Evolutionary conservation across 2,329 filamentous ascomycete genomes (phyloP).

Genomic region (Cladophialophora yegresii): DNA sequence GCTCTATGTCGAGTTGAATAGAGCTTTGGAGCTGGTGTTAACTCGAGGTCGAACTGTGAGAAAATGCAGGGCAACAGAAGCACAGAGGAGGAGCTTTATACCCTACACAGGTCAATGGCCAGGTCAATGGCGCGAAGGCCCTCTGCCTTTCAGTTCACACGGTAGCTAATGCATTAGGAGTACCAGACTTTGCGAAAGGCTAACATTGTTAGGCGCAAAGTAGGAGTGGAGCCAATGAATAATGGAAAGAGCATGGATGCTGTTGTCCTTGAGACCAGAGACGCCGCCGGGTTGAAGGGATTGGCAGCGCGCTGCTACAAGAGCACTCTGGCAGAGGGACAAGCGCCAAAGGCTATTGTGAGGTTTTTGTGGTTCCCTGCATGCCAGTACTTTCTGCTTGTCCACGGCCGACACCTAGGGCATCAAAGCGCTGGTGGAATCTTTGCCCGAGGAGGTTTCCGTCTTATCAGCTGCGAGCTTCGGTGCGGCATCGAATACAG

Average conservation of each 20-base stretch:
- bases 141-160: background rate
- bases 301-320: background rate
- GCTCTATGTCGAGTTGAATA: slow-evolving; percentile 1
- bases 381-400: background rate
- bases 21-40: slow-evolving; percentile 1
- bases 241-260: background rate
- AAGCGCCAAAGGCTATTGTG: background rate
- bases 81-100: background rate
- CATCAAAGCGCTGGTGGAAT: background rate
- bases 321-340: background rate
- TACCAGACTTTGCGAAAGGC: background rate
- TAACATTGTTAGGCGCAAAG: background rate
- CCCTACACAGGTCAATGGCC: too few relatives aligned
- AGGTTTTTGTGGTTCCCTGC: background rate
- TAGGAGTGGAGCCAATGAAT: background rate
- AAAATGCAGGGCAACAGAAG: background rate
- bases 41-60: background rate
- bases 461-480: background rate
- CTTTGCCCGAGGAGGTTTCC: background rate
- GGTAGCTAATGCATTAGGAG: background rate
- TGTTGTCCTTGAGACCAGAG: background rate
- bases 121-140: background rate
- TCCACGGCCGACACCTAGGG: background rate
- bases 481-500: too few relatives aligned
- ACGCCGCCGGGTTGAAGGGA: background rate